phyloP scores from a whole-genome alignment of 306 rosid genomes.

The Fagus crenata region DNA sequence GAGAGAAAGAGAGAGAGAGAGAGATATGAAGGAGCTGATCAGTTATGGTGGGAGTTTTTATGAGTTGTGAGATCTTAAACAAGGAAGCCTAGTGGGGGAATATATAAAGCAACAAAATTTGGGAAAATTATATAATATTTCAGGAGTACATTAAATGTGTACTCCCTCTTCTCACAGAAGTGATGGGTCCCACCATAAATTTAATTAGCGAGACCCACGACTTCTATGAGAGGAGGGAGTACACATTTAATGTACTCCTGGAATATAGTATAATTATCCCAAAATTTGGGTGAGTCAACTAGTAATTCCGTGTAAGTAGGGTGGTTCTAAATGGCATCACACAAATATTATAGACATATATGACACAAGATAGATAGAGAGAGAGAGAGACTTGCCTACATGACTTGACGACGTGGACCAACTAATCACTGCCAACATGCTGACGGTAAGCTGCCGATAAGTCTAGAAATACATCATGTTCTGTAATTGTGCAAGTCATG shows the following conservation, averaged over 20 bases:
- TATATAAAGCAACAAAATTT: constrained; percentile 40
- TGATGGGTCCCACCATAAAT: no score
- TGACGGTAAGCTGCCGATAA: background rate
- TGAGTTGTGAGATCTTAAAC: constrained; percentile 17
- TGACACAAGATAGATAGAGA: background rate
- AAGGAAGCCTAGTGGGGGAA: constrained; percentile 27
- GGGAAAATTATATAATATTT: background rate
- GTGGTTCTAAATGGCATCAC: constrained; percentile 12
- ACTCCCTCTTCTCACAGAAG: no score
- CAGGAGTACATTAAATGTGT: no score
- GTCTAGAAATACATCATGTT: no score
- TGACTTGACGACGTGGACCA: constrained; percentile 45
- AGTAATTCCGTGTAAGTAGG: constrained; percentile 33
- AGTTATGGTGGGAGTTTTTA: constrained; percentile 9
- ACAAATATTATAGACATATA: no score
- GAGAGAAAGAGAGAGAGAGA: background rate
- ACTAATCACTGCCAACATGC: constrained; percentile 41
- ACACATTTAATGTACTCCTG: no score
- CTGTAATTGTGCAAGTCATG: no score
- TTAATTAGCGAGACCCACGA: no score
- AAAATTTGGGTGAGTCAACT: constrained; percentile 44
- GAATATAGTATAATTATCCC: no score
- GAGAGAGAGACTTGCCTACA: constrained; percentile 1
- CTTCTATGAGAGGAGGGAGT: no score
- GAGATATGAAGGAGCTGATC: background rate